A percentile compares a stretch with the other conserved stretches of the same genome.
Evolutionary conservation across 495 filamentous ascomycete species (phyloP).

Genomic region (Neurospora terricola): DNA sequence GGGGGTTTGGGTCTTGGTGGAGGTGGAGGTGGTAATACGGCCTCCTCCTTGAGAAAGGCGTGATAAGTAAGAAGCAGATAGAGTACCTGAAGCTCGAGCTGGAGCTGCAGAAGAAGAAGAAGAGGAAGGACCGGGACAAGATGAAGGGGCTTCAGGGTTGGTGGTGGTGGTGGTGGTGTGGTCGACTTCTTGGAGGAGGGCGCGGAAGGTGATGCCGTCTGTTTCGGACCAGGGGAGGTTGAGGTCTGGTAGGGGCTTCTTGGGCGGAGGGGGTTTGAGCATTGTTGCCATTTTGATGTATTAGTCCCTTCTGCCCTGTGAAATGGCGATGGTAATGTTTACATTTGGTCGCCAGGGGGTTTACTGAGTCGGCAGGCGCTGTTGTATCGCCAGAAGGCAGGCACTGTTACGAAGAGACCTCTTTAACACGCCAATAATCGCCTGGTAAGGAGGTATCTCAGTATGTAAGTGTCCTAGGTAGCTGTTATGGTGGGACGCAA

Average conservation of each 20-base stretch:
- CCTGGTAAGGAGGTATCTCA: not conserved
- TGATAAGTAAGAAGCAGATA: not conserved
- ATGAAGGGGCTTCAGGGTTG: not conserved
- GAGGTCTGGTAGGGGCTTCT: not conserved
- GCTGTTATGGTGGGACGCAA: not conserved
- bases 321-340: not conserved
- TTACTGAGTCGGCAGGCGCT: no score
- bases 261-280: not conserved
- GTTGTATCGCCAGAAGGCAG: no score
- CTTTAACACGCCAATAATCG: not conserved
- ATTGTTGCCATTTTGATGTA: not conserved
- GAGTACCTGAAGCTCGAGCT: not conserved
- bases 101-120: not conserved
- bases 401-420: not conserved
- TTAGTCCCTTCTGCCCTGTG: not conserved
- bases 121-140: not conserved
- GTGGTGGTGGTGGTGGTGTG: not conserved
- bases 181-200: not conserved
- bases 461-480: not conserved
- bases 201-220: not conserved
- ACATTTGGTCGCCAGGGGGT: not conserved
- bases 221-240: not conserved
- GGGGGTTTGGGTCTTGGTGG: not conserved
- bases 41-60: not conserved
- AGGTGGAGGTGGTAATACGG: not conserved